phyloP scores from a whole-genome alignment of 2,329 filamentous ascomycete genomes.

The Botrytis medusae region DNA sequence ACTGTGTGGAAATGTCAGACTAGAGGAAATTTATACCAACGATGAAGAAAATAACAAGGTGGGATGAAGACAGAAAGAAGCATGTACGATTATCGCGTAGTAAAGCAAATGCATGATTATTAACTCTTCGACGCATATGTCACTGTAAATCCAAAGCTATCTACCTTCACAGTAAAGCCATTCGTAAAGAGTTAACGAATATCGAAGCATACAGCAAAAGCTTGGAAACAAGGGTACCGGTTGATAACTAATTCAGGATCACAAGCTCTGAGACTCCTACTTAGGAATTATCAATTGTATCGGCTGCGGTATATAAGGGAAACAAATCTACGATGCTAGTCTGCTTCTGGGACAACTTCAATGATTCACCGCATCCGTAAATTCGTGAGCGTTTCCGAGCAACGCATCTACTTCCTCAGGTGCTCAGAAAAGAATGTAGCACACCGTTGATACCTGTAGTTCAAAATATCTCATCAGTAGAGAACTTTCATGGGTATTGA shows the following conservation, averaged over 20 bases:
- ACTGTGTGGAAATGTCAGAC: neutral
- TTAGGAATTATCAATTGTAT: neutral
- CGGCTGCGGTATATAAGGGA: neutral
- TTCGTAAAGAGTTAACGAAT: neutral
- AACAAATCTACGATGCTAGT: neutral
- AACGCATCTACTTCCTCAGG: neutral
- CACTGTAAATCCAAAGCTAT: neutral
- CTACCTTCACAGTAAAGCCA: neutral
- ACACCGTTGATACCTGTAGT: neutral
- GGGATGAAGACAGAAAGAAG: neutral
- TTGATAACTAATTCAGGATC: neutral
- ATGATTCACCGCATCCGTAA: neutral
- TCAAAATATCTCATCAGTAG: neutral
- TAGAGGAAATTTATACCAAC: neutral
- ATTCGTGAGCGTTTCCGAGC: neutral
- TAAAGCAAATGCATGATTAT: neutral
- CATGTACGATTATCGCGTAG: neutral
- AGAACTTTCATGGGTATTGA: neutral
- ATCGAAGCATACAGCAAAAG: neutral
- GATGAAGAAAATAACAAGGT: neutral
- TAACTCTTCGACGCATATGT: neutral
- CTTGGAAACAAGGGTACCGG: neutral
- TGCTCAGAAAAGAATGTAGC: neutral
- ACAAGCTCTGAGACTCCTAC: neutral
- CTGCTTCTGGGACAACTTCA: neutral